Evolutionary conservation across 2,329 filamentous ascomycete genomes (phyloP), one percentile per base, ranked within the genome.

Genomic region (Aciculosporium take): DNA sequence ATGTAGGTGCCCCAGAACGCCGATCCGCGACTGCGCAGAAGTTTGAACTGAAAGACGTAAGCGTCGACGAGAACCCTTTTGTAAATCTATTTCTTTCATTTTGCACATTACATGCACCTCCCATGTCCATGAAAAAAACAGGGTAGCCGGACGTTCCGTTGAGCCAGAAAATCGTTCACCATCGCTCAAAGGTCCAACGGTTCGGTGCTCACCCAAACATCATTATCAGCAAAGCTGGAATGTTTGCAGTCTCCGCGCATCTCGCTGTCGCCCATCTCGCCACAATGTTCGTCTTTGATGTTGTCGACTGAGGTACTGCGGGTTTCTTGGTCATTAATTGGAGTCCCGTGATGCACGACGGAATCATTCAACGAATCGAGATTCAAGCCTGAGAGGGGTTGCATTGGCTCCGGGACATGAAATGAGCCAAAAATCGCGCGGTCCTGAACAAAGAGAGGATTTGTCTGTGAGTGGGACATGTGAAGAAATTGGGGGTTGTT

Each of bases 381-480:
- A 5, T 50, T 48, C 17, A 60, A 45, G 0, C 53, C 53, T 12
- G 53, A 48, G 13, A 56, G 43, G 8, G 50, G 37, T 18, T 50
- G 45, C 24, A 40, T 48, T 5, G 49, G 37, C 3, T 50, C 47
- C 28, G 49, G 39, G 30, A 55, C 50, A 30, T 44, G 49, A 23
- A 51, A 56, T 5, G 57, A 39, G 29, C 46, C 50, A 32, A 57
- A 43, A 15, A 61, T 55, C 17, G 53, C 25, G n/a, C 52, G 50
- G 7, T 59, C 58, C 17, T 58, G 57, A 12, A 53, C 45, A 30
- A 60, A 55, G 17, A 62, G 50, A 9, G 59, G 56, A 27, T 61
- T 61, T 1, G 50, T 46, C 34, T 55, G 54, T 17, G 59, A 40
- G 13, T 55, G 54, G 13, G 59, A 39, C 9, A 57, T 45, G 8